Percentiles rank a stretch among this genome's conserved stretches.
These are phyloP conservation scores for Apiospora rasikravindrae DNA, from an alignment of 2,329 filamentous ascomycete species.

Conservation along the genomic window DNA sequence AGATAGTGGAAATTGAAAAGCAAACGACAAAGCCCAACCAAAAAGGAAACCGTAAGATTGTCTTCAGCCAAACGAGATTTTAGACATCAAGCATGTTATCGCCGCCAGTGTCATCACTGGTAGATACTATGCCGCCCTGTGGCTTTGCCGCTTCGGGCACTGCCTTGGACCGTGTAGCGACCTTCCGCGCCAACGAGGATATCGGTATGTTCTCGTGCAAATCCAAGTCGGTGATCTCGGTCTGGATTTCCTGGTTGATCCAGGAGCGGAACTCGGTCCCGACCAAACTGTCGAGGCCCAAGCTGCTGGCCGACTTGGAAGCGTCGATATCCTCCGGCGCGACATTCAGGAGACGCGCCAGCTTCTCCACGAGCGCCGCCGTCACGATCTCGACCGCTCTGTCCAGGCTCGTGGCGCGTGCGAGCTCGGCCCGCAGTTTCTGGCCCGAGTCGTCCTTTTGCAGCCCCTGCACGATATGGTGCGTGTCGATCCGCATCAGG, in stretches of 20 bases:
- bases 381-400: slow-evolving; percentile 27
- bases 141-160: neutral
- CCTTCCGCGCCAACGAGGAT: neutral
- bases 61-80: too few relatives aligned
- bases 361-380: slow-evolving; percentile 35
- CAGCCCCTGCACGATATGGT: neutral
- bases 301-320: neutral
- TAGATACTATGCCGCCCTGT: too few relatives aligned
- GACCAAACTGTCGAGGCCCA: neutral
- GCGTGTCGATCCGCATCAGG: neutral
- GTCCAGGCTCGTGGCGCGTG: slow-evolving; percentile 21
- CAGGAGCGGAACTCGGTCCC: slow-evolving; percentile 12
- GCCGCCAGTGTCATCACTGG: too few relatives aligned
- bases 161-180: neutral
- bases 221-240: slow-evolving; percentile 59
- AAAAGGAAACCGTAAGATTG: too few relatives aligned
- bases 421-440: slow-evolving; percentile 20
- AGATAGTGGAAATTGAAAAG: too few relatives aligned
- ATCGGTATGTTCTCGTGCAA: neutral
- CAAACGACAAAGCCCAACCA: too few relatives aligned
- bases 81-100: too few relatives aligned
- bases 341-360: slow-evolving; percentile 31
- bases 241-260: slow-evolving; percentile 48
- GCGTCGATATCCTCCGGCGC: slow-evolving; percentile 29
- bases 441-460: neutral